These are phyloP conservation scores for Punica granatum DNA, from an alignment of 345 rosid genomes.

Conservation along the genomic window DNA sequence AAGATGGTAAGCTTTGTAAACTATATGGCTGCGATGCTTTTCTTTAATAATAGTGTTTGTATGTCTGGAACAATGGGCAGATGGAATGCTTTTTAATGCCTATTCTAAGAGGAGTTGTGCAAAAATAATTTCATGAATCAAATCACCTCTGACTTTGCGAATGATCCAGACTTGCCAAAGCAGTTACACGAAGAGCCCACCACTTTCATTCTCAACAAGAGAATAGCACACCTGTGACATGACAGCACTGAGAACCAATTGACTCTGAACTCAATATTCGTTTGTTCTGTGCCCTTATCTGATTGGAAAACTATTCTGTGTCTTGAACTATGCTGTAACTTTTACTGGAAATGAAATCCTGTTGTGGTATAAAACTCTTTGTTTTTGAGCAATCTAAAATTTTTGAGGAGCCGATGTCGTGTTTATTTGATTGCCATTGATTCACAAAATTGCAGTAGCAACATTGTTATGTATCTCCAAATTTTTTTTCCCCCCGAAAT, in stretches of 20 bases:
- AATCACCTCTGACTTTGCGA: not conserved
- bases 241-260: not conserved
- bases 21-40: not conserved
- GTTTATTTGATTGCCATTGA: not conserved
- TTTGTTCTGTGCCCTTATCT: not conserved
- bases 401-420: not conserved
- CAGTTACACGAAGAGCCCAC: not conserved
- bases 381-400: not conserved
- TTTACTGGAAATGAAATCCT: not conserved
- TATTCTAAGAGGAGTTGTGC: not conserved
- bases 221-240: not conserved
- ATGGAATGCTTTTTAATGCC: not conserved
- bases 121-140: not conserved
- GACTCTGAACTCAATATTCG: not conserved
- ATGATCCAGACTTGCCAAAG: not conserved
- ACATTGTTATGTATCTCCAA: not conserved
- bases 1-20: constrained; percentile 48
- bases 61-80: not conserved
- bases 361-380: not conserved
- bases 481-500: not conserved
- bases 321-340: not conserved
- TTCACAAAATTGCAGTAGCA: not conserved
- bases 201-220: not conserved
- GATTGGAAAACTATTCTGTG: not conserved
- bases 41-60: not conserved